These are phyloP conservation scores for Suillus occidentalis DNA, from an alignment of 768 basidiomycete species.

Conservation along the genomic window DNA sequence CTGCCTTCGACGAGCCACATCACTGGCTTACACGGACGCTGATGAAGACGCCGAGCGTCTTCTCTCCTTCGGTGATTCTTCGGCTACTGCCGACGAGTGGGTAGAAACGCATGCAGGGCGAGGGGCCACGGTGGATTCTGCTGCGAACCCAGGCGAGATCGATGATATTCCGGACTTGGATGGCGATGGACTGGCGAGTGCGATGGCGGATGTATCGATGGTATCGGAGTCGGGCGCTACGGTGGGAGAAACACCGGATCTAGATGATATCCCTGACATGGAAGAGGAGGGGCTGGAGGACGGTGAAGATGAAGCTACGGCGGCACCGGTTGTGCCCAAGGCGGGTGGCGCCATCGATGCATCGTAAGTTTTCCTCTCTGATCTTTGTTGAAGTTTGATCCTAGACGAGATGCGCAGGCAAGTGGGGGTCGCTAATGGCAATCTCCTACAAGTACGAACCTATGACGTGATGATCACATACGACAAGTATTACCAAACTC, in stretches of 20 bases:
- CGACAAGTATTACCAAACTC: constrained; percentile 99
- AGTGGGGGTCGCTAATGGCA: constrained; percentile 69
- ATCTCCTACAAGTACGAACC: constrained; percentile 92
- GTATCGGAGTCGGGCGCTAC: constrained; percentile 33
- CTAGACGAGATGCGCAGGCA: constrained; percentile 40
- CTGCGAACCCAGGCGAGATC: constrained; percentile 62
- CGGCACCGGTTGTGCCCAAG: constrained; percentile 64
- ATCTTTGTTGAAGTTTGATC: background rate
- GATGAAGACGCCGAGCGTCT: constrained; percentile 96
- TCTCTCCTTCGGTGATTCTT: constrained; percentile 74
- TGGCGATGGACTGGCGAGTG: constrained; percentile 45
- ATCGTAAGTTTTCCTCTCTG: constrained; percentile 40
- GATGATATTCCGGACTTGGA: constrained; percentile 90
- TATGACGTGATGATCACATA: constrained; percentile 99
- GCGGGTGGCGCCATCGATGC: constrained; percentile 41
- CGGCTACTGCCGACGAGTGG: constrained; percentile 83
- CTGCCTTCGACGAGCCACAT: constrained; percentile 89
- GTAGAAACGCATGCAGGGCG: constrained; percentile 96
- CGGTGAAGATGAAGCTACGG: constrained; percentile 85
- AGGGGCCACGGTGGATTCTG: constrained; percentile 49
- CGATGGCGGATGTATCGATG: constrained; percentile 49
- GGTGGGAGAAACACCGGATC: constrained; percentile 72
- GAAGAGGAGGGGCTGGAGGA: constrained; percentile 91
- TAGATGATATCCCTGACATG: constrained; percentile 99
- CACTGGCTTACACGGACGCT: constrained; percentile 90